Evolutionary conservation across 352 stramenopile genomes (phyloP).

Genomic region (Phytophthora crassamura): DNA sequence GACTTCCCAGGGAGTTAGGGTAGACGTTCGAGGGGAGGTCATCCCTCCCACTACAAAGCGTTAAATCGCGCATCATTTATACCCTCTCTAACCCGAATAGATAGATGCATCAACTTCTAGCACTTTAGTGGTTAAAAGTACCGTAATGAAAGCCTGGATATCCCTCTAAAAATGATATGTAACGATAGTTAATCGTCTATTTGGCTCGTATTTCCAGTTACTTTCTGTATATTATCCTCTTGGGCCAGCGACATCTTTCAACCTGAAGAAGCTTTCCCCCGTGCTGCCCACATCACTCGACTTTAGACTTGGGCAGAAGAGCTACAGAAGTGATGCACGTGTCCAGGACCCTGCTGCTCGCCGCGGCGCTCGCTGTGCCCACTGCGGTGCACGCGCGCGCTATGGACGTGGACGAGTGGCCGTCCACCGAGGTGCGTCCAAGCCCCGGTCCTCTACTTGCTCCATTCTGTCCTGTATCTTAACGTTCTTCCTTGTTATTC

Average conservation of each 20-base stretch:
- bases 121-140: too few relatives aligned
- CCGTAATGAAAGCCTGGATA: too few relatives aligned
- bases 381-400: constrained; percentile 38
- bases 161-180: too few relatives aligned
- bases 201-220: too few relatives aligned
- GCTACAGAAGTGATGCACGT: constrained; percentile 32
- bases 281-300: constrained; percentile 26
- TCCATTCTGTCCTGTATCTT: constrained; percentile 1
- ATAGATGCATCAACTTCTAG: too few relatives aligned
- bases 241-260: constrained; percentile 23
- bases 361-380: constrained; percentile 27
- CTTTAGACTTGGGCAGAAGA: constrained; percentile 31
- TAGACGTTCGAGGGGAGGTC: constrained; percentile 9
- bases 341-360: constrained; percentile 22
- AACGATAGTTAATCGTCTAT: too few relatives aligned
- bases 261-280: constrained; percentile 34
- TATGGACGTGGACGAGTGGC: constrained; percentile 87
- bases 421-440: constrained; percentile 72
- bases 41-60: constrained; percentile 18
- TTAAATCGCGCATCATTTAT: too few relatives aligned
- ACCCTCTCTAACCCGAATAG: too few relatives aligned
- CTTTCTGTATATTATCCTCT: too few relatives aligned
- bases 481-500: constrained; percentile 9
- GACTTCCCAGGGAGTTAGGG: constrained; percentile 32
- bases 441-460: background rate